These are phyloP conservation scores for Avena atlantica DNA, from an alignment of 176 grass and related monocot species.

Conservation along the genomic window DNA sequence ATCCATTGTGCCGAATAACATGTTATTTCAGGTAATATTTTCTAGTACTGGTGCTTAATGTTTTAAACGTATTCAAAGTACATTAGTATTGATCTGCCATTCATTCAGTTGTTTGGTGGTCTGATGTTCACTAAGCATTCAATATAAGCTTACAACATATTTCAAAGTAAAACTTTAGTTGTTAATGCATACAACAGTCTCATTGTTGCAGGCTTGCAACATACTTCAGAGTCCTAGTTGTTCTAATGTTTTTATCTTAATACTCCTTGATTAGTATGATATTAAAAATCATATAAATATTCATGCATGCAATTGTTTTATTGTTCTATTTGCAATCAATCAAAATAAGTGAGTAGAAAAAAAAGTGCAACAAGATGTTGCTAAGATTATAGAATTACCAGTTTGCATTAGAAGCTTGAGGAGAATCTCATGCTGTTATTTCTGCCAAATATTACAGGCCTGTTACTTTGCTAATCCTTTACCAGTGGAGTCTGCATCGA, in stretches of 20 bases:
- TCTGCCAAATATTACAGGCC: slow-evolving; percentile 49
- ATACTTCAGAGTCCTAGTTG: background rate
- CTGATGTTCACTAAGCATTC: slow-evolving; percentile 23
- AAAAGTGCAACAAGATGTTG: background rate
- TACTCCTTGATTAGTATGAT: background rate
- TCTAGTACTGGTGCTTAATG: slow-evolving; percentile 1
- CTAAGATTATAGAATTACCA: background rate
- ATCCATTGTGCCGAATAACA: slow-evolving; percentile 37
- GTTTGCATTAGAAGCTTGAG: slow-evolving; percentile 13
- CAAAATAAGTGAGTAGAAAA: background rate
- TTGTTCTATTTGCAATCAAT: slow-evolving; percentile 5
- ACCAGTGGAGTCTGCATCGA: slow-evolving; percentile 68
- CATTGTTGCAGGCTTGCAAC: background rate
- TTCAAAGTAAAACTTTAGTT: no score
- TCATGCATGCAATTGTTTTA: background rate
- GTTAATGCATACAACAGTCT: background rate
- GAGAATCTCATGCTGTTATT: slow-evolving; percentile 30
- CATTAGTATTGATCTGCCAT: background rate
- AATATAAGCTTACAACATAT: no score
- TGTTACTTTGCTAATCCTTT: slow-evolving; percentile 72
- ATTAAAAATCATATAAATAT: background rate
- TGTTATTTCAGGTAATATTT: slow-evolving; percentile 59
- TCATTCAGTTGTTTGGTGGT: background rate
- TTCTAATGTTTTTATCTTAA: background rate
- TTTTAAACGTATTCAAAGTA: background rate